phyloP scores from a whole-genome alignment of 306 rosid species.

The Sophora flavescens region DNA sequence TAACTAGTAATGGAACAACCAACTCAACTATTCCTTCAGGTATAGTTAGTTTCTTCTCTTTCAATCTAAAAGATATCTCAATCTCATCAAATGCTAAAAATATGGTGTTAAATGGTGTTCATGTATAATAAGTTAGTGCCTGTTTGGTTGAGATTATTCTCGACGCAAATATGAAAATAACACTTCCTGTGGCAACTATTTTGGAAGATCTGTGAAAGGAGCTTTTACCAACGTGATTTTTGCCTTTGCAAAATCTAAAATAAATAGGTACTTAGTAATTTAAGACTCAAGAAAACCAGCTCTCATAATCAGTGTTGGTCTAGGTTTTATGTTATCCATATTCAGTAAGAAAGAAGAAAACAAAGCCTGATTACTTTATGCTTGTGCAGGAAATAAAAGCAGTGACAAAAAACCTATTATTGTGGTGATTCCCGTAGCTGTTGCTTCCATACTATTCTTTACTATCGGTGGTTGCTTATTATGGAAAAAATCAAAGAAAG shows the following conservation, averaged over 20 bases:
- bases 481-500: slow-evolving; percentile 25
- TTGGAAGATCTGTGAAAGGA: no score
- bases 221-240: no score
- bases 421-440: slow-evolving; percentile 34
- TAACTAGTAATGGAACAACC: not conserved
- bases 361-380: not conserved
- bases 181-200: no score
- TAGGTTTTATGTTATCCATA: not conserved
- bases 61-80: not conserved
- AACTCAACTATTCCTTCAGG: slow-evolving; percentile 17
- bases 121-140: not conserved
- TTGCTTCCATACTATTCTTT: not conserved
- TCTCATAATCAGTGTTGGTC: not conserved
- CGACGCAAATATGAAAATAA: no score
- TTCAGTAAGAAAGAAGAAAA: no score
- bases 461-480: slow-evolving; percentile 19
- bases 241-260: no score
- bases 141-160: no score
- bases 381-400: slow-evolving; percentile 37
- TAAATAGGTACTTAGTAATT: not conserved
- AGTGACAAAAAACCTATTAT: not conserved
- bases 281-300: not conserved
- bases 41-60: not conserved
- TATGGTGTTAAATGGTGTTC: not conserved
- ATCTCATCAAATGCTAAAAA: not conserved